Conservation (phyloP, 768 basidiomycete genomes). For the Kwoniella dendrophila region DNA sequence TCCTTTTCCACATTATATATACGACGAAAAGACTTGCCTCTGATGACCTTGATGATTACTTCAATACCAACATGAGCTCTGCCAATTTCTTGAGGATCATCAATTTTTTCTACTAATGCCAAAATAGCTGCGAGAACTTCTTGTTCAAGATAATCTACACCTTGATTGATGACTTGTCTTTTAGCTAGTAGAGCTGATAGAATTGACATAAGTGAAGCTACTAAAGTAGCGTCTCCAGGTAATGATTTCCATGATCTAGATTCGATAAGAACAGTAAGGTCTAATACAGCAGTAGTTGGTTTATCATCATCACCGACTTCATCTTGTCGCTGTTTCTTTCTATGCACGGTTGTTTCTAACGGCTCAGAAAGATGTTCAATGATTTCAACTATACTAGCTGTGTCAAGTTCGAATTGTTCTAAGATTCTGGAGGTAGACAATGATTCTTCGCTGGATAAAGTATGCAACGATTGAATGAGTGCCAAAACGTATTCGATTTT, state of each 20-base stretch:
- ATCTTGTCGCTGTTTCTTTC: conserved; percentile 62
- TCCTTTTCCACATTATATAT: background rate
- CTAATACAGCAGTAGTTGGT: conserved; percentile 24
- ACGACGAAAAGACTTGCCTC: conserved; percentile 61
- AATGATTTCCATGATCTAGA: conserved; percentile 67
- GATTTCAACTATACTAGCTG: conserved; percentile 22
- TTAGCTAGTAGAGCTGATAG: conserved; percentile 67
- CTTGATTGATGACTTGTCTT: conserved; percentile 63
- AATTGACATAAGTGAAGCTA: conserved; percentile 71
- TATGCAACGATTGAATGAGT: conserved; percentile 61
- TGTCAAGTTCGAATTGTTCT: conserved; percentile 22
- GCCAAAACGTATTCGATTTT: conserved; percentile 64
- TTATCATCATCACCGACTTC: conserved; percentile 24
- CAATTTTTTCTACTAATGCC: conserved; percentile 44
- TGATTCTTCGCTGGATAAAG: conserved; percentile 24
- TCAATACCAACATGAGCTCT: conserved; percentile 67
- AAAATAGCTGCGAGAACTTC: conserved; percentile 75
- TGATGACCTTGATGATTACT: conserved; percentile 81
- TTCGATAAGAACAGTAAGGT: conserved; percentile 61
- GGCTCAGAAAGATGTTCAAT: conserved; percentile 29
- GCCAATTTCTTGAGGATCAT: conserved; percentile 55
- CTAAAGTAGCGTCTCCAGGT: conserved; percentile 71
- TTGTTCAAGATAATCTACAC: conserved; percentile 74
- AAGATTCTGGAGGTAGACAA: conserved; percentile 26
- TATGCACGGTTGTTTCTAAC: conserved; percentile 28